Percentiles rank a stretch among this genome's conserved stretches.
Evolutionary conservation across 805 yeast genomes (phyloP).

Genomic region (Lachancea waltii): DNA sequence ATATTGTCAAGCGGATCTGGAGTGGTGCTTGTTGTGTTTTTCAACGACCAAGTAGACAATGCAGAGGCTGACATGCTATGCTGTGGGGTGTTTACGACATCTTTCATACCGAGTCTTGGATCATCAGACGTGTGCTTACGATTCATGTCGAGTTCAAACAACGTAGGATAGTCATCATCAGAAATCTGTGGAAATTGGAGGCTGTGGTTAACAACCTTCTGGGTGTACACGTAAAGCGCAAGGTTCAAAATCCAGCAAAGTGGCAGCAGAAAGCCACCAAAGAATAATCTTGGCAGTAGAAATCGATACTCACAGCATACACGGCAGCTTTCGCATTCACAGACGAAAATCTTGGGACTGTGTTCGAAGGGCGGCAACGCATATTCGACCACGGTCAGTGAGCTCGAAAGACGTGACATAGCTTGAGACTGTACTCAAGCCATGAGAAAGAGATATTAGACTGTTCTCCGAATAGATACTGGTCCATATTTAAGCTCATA

Average conservation of each 20-base stretch:
- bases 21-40: background rate
- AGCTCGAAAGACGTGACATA: conserved; percentile 1
- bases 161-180: conserved; percentile 26
- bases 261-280: conserved; percentile 24
- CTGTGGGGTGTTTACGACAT: too few relatives aligned
- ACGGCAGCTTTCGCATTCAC: conserved; percentile 24
- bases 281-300: conserved; percentile 13
- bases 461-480: too few relatives aligned
- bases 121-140: background rate
- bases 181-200: conserved; percentile 18
- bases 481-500: too few relatives aligned
- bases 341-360: conserved; percentile 14
- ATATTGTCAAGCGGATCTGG: background rate
- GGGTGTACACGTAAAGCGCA: conserved; percentile 15
- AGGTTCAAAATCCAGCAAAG: conserved; percentile 19
- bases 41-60: too few relatives aligned
- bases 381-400: conserved; percentile 4
- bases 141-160: conserved; percentile 18
- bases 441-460: too few relatives aligned
- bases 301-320: conserved; percentile 4
- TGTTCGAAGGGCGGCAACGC: conserved; percentile 7
- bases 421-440: too few relatives aligned
- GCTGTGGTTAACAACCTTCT: conserved; percentile 20
- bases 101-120: too few relatives aligned
- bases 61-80: too few relatives aligned